These are phyloP conservation scores for Scheffersomyces coipomensis DNA, from an alignment of 805 yeast genomes.

Conservation along the genomic window DNA sequence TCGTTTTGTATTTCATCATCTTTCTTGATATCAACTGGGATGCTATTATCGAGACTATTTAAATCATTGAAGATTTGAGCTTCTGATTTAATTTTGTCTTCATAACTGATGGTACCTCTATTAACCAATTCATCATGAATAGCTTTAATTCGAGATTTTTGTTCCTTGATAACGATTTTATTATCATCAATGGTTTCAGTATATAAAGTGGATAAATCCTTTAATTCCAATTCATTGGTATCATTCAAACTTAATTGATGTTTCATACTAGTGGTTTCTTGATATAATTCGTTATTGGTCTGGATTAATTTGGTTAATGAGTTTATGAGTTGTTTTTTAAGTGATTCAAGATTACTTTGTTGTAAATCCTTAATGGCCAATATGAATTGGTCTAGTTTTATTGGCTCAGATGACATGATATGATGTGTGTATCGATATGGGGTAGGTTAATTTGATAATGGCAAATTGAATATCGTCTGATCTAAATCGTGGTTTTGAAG, in stretches of 20 bases:
- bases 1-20: background rate
- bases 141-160: conserved; percentile 43
- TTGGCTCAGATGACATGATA: conserved; percentile 26
- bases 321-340: conserved; percentile 21
- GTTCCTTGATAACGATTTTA: conserved; percentile 50
- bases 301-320: conserved; percentile 48
- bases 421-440: no score
- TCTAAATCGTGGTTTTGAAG: no score
- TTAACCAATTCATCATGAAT: conserved; percentile 47
- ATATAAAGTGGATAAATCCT: conserved; percentile 50
- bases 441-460: no score
- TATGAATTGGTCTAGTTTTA: conserved; percentile 42
- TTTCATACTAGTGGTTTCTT: conserved; percentile 31
- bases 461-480: no score
- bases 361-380: conserved; percentile 54
- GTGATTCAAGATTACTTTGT: conserved; percentile 27
- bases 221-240: conserved; percentile 18
- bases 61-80: conserved; percentile 3
- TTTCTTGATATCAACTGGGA: background rate
- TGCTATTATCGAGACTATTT: background rate
- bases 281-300: conserved; percentile 49
- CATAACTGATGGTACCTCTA: conserved; percentile 28
- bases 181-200: conserved; percentile 59
- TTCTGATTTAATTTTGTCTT: conserved; percentile 3
- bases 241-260: conserved; percentile 14